Evolutionary conservation across 192 early-diverging fungal genomes (phyloP), one percentile per base, ranked within the genome.

Genomic region (Coemansia sp.): DNA sequence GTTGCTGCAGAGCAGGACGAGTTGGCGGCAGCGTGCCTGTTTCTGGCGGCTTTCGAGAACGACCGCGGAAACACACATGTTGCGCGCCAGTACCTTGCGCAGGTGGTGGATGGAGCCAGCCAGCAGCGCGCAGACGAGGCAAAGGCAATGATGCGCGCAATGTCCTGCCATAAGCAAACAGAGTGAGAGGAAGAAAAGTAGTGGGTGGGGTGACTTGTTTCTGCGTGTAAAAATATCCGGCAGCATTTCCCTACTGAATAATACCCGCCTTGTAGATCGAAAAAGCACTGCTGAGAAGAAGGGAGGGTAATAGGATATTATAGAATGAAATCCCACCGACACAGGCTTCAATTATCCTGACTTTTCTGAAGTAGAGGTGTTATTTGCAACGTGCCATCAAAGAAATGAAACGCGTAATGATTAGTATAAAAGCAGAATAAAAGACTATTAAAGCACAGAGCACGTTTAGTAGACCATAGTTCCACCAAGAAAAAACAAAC

Each of bases 21-120:
- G 55, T 52, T 76, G 40, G 68, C 70, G 1, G 64, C 62, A 3
- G 79, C 79, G 1, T 81, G 79, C 20, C 22, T 81, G 36, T 81
- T 65, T 45, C 17, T 81, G 59, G 79, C 79, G 0, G 30, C 57
- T 14, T 75, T 65, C 54, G 79, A 81, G 62, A 52, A 68, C 8
- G 72, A 68, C 25, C 79, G 72, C 4, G 61, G 65, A 23, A 67
- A 75, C 38, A 25, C 59, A 8, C 40, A 50, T 11, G 65, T 34
- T 11, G 79, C 79, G 4, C 55, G 33, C 36, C 57, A 50, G 41
- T 81, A 81, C 25, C 60, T 81, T 29, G 48, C 68, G 5, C 72
- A 74, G 55, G 65, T 81, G 4, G 59, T 75, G 28, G 81, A 71
- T 38, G 72, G 72, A 2, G 62, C 59, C 31, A 65, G 66, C 31